A percentile compares a stretch with the other conserved stretches of the same genome.
Conservation (phyloP, 495 filamentous ascomycete genomes). For the Penicillium simplicissimum region DNA sequence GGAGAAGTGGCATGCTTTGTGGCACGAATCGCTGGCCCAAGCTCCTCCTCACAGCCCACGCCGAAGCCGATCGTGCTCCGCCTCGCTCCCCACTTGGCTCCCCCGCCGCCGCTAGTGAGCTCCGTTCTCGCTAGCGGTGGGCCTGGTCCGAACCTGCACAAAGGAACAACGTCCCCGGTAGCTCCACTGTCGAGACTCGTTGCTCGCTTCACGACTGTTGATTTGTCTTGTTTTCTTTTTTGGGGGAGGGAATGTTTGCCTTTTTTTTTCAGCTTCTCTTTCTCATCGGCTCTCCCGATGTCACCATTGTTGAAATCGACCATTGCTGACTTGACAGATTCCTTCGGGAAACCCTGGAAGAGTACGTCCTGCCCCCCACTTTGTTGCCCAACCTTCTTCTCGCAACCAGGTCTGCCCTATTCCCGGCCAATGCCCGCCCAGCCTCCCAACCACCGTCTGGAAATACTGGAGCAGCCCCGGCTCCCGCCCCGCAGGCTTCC, state of each 20-base stretch:
- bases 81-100: slow-evolving; percentile 26
- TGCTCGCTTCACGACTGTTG: neutral
- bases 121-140: slow-evolving; percentile 11
- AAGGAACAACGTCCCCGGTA: slow-evolving; percentile 18
- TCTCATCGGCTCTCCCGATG: slow-evolving; percentile 15
- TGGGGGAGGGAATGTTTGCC: slow-evolving; percentile 5
- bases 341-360: slow-evolving; percentile 68
- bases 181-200: slow-evolving; percentile 27
- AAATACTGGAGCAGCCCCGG: slow-evolving; percentile 24
- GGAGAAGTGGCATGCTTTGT: slow-evolving; percentile 20
- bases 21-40: slow-evolving; percentile 36
- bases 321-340: slow-evolving; percentile 57
- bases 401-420: slow-evolving; percentile 68
- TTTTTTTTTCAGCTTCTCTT: slow-evolving; percentile 15
- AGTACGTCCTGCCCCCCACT: slow-evolving; percentile 63
- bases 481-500: slow-evolving; percentile 32
- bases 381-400: slow-evolving; percentile 74
- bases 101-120: slow-evolving; percentile 9
- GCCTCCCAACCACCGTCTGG: slow-evolving; percentile 22
- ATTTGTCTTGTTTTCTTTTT: slow-evolving; percentile 10
- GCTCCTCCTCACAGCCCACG: slow-evolving; percentile 31
- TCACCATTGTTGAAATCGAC: slow-evolving; percentile 23
- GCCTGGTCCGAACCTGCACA: slow-evolving; percentile 7
- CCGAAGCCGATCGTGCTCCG: slow-evolving; percentile 34
- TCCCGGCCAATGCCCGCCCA: slow-evolving; percentile 71